Evolutionary conservation across 202 grass and related monocot species (phyloP).

Genomic region (Panicum hallii): DNA sequence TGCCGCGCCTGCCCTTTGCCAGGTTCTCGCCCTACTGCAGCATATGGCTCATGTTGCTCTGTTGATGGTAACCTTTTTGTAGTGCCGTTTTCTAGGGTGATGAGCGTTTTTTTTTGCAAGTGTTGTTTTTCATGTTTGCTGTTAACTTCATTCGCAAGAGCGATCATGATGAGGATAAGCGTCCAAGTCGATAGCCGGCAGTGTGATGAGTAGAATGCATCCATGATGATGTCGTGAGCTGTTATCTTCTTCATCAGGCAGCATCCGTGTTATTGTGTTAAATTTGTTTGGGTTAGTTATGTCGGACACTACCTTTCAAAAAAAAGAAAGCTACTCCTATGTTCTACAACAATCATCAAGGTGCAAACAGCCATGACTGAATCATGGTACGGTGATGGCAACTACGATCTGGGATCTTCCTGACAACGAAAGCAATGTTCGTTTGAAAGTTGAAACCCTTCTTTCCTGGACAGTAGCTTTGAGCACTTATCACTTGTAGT

Average conservation of each 20-base stretch:
- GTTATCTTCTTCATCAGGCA: neutral
- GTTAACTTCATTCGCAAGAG: neutral
- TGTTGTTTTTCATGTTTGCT: neutral
- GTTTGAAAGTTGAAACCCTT: neutral
- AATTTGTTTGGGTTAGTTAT: neutral
- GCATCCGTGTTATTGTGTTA: neutral
- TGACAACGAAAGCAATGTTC: neutral
- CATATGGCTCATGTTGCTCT: neutral
- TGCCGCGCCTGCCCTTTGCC: neutral
- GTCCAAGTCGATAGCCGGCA: neutral
- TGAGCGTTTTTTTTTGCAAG: neutral
- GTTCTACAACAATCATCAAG: neutral
- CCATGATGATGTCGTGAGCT: neutral
- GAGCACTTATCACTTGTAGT: neutral
- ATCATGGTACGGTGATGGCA: neutral
- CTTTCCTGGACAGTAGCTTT: neutral
- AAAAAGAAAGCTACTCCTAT: no score
- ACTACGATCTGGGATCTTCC: neutral
- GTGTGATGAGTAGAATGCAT: neutral
- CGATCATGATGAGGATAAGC: neutral
- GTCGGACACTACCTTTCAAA: no score
- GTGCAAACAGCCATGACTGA: neutral
- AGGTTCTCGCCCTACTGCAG: neutral
- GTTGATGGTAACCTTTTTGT: neutral
- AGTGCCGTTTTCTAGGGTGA: neutral